These are phyloP conservation scores for Agarophyton chilense DNA, from an alignment of 23 red algal species.

Conservation along the genomic window DNA sequence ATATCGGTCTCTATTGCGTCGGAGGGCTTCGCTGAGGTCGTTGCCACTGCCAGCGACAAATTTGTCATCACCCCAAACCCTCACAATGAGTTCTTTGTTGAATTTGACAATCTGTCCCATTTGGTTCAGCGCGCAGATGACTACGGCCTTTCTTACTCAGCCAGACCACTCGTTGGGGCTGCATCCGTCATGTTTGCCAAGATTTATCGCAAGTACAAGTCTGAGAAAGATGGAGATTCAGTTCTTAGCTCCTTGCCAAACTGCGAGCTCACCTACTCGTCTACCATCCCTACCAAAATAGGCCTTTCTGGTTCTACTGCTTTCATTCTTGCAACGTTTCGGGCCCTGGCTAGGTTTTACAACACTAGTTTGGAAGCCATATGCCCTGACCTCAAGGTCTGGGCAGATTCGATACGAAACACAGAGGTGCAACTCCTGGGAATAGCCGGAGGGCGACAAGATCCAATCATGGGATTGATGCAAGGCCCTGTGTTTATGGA, in stretches of 20 bases:
- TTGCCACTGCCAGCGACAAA: slow-evolving; percentile 43
- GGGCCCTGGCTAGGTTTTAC: slow-evolving; percentile 66
- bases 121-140: slow-evolving; percentile 11
- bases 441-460: slow-evolving; percentile 70
- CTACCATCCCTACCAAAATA: slow-evolving; percentile 57
- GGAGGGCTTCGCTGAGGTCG: slow-evolving; percentile 75
- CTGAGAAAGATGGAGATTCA: background rate
- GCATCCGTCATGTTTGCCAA: slow-evolving; percentile 46
- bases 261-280: slow-evolving; percentile 67
- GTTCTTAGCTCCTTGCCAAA: background rate
- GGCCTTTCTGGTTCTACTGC: slow-evolving; percentile 74
- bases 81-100: slow-evolving; percentile 24
- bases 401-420: slow-evolving; percentile 50
- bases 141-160: slow-evolving; percentile 41
- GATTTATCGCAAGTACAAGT: background rate
- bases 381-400: slow-evolving; percentile 44
- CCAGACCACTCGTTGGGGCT: slow-evolving; percentile 39
- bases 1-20: slow-evolving; percentile 56
- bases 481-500: slow-evolving; percentile 73
- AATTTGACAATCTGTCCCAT: slow-evolving; percentile 33
- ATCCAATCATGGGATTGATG: slow-evolving; percentile 65
- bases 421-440: slow-evolving; percentile 60
- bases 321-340: slow-evolving; percentile 63
- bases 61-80: slow-evolving; percentile 55
- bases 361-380: slow-evolving; percentile 47